Base-by-base conservation (phyloP, 495 filamentous ascomycete genomes). In the Penicillium canariense region DNA sequence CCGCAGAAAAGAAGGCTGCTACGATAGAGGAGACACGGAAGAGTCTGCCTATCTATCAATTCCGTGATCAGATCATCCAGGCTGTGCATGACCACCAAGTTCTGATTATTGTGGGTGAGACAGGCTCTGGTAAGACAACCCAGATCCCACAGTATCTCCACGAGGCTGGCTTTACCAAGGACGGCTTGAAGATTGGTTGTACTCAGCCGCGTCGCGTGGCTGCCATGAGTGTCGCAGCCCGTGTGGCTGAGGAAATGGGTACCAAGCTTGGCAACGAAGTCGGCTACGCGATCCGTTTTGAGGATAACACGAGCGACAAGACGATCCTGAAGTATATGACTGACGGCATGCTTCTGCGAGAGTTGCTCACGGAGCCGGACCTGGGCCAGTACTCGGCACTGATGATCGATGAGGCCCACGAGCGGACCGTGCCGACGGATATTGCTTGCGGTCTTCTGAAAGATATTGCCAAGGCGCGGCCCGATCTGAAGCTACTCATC, bases 371-470 rank as follows among this genome's bases (percentile, higher is more conserved):
- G 1, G 91, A 96, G 67, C 93, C 95, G 0, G 87, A 90, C 50
- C 72, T 97, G 10, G 79, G 85, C 10, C 83, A 81, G n/a, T 97
- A 97, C 64, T 87, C 90, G 0, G 89, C 87, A 3, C 65, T 98
- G 56, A 96, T 98, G 88, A 93, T 98, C 56, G 94, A 98, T 64
- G 94, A 98, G 67, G 94, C 95, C 15, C 94, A 98, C 81, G 94
- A 98, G 66, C 79, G 94, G 58, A 96, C 90, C 0, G 79, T 97
- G 10, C 83, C 88, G 36, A 96, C 95, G 2, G 94, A 98, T 68
- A 91, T 98, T 62, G 77, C 97, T 5, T 83, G 96, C 52, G 91
- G 89, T 28, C 78, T 98, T 30, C 81, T 96, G 43, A 97, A 97
- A 66, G 94, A 97, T 76, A 85, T 97, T 53, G 87, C 90, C 11